These are phyloP conservation scores for Trichoderma afroharzianum DNA, from an alignment of 2,329 filamentous ascomycete species.

Conservation along the genomic window DNA sequence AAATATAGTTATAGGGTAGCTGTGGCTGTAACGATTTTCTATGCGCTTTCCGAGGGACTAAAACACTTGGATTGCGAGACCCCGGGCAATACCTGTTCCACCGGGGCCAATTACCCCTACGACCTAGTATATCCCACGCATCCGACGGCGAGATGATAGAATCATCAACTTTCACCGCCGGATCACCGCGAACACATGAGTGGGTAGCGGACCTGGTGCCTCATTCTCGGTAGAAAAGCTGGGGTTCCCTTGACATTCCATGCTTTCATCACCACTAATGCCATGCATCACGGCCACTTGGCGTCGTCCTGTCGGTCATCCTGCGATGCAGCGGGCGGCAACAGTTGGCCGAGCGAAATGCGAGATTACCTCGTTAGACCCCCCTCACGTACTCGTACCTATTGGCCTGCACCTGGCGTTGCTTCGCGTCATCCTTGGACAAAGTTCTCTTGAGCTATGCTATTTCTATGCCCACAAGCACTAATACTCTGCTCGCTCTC, in stretches of 20 bases:
- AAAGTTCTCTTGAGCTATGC: not conserved
- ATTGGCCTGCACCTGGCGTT: not conserved
- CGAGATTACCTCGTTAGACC: not conserved
- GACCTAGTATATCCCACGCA: slow-evolving; percentile 9
- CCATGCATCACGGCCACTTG: slow-evolving; percentile 4
- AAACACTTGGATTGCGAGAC: too few species aligned
- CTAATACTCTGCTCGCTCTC: not conserved
- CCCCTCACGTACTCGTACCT: not conserved
- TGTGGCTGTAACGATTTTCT: too few species aligned
- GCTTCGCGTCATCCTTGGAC: not conserved
- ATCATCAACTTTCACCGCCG: slow-evolving; percentile 13
- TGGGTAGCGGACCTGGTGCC: slow-evolving; percentile 2
- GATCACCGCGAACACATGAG: slow-evolving; percentile 8
- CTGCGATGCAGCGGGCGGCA: slow-evolving; percentile 5
- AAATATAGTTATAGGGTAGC: too few species aligned
- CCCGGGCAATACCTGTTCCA: too few species aligned
- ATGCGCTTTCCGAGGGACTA: too few species aligned
- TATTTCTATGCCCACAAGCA: not conserved
- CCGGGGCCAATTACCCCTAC: too few species aligned
- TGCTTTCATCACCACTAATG: slow-evolving; percentile 10
- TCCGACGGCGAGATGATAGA: slow-evolving; percentile 8
- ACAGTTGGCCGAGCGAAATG: not conserved
- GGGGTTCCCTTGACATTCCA: not conserved
- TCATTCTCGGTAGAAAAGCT: slow-evolving; percentile 8
- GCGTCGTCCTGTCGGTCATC: slow-evolving; percentile 4